Conservation (phyloP, 1,284 basidiomycete species). For the Amylostereum areolatum region DNA sequence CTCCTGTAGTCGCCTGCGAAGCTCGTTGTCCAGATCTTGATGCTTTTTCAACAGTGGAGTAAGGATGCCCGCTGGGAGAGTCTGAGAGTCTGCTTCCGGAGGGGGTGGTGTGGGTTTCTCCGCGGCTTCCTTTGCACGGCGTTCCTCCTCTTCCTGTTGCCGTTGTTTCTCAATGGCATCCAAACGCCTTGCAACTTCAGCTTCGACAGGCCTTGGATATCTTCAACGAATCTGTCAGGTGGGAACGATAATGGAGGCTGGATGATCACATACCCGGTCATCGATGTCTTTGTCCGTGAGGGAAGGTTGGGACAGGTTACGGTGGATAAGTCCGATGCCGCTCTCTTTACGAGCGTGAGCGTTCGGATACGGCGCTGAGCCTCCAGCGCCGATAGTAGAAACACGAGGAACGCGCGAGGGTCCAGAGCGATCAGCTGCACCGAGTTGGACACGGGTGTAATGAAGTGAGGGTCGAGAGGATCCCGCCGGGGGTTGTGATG, state of each 20-base stretch:
- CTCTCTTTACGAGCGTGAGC: slow-evolving; percentile 10
- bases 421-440: slow-evolving; percentile 9
- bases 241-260: background rate
- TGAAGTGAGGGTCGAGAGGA: slow-evolving; percentile 15
- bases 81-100: slow-evolving; percentile 10
- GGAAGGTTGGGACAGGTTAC: slow-evolving; percentile 4
- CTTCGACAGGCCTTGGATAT: slow-evolving; percentile 68
- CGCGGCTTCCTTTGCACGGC: slow-evolving; percentile 17
- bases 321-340: slow-evolving; percentile 7
- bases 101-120: slow-evolving; percentile 9
- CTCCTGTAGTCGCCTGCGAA: slow-evolving; percentile 55
- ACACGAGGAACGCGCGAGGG: slow-evolving; percentile 27
- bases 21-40: slow-evolving; percentile 59
- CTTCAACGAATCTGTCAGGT: slow-evolving; percentile 25
- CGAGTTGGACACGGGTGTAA: slow-evolving; percentile 3
- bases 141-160: slow-evolving; percentile 25
- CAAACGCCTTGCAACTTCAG: slow-evolving; percentile 61
- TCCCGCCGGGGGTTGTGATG: slow-evolving; percentile 9
- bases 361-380: slow-evolving; percentile 12
- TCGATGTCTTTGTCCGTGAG: slow-evolving; percentile 67
- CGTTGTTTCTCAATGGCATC: slow-evolving; percentile 49
- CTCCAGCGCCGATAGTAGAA: slow-evolving; percentile 15
- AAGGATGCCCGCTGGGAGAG: slow-evolving; percentile 49
- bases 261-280: slow-evolving; percentile 43
- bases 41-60: slow-evolving; percentile 57